These are phyloP conservation scores for Pochonia chlamydosporia DNA, from an alignment of 2,329 filamentous ascomycete species.

Conservation along the genomic window DNA sequence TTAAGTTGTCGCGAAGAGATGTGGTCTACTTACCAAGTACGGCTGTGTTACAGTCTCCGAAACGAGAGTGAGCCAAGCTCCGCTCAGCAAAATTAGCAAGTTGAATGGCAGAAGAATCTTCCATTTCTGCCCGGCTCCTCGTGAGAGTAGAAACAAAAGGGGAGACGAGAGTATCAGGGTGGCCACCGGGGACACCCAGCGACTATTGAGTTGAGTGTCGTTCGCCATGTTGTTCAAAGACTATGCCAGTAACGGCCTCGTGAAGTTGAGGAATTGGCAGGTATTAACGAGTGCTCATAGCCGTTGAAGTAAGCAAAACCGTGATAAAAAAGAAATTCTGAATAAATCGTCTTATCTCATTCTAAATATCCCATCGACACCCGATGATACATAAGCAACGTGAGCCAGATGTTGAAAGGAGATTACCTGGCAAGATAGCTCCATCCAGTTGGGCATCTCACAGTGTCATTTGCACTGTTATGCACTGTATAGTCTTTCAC, in stretches of 20 bases:
- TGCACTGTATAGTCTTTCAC: no score
- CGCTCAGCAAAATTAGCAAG: slow-evolving; percentile 13
- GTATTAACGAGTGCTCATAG: background rate
- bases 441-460: no score
- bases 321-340: background rate
- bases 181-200: slow-evolving; percentile 1
- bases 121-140: background rate
- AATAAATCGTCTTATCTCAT: background rate
- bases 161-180: slow-evolving; percentile 7
- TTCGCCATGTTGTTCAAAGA: slow-evolving; percentile 1
- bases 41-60: slow-evolving; percentile 40
- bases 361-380: background rate
- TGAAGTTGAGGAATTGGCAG: no score
- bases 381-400: no score
- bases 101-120: background rate
- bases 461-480: no score
- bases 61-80: slow-evolving; percentile 17
- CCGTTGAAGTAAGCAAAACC: no score
- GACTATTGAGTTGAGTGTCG: background rate
- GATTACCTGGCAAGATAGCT: slow-evolving; percentile 8
- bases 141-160: slow-evolving; percentile 4
- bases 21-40: slow-evolving; percentile 41
- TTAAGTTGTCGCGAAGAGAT: background rate
- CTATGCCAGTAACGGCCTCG: background rate
- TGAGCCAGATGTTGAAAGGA: slow-evolving; percentile 7